Base-by-base conservation (phyloP, 495 filamentous ascomycete genomes). In the Xylaria acuta region DNA sequence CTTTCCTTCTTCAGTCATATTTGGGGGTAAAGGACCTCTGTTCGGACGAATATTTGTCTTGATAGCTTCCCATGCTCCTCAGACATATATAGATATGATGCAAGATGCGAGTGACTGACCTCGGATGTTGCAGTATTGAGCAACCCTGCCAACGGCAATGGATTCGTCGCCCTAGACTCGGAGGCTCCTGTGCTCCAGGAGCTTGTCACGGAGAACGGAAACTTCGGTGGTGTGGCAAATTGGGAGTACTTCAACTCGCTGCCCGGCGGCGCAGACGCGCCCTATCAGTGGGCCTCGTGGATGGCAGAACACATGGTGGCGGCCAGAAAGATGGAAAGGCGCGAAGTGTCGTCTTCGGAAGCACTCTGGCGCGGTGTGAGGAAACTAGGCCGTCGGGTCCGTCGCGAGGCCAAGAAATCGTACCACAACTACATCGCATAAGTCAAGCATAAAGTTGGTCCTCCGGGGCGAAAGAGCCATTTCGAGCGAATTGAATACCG, bases 221-320 rank as follows among this genome's bases (percentile, higher is more conserved):
- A 75, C 14, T 86, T 96, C 78, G 93, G 92, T 3, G 93, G 93
- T 7, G 91, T 95, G 0, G 92, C 93, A 88, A 92, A 93, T 4
- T 97, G 93, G 93, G 93, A 97, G 81, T 97, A 94, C 76, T 95
- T 92, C 76, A 94, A 94, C 81, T 86, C 87, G 3, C 76, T 90
- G 72, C 91, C 91, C 0, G 90, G 89, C 18, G 89, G 82, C 14
- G 76, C 76, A 56, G 84, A 78, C 72, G 83, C 83, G 67, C 92
- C 92, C 1, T 93, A 88, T 88, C 84, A 90, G 75, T 94, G 92
- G 92, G 90, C 89, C 8, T 79, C 87, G 32, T 76, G 71, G 68
- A 83, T 85, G 81, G 77, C 75, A 22, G 58, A 79, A 59, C 75
- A 77, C 64, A 67, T 78, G 54, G 56, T 54, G 1, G 69, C 73